Evolutionary conservation across 495 filamentous ascomycete species (phyloP), one percentile per base, ranked within the genome.

Genomic region (Penicillium egyptiacum): DNA sequence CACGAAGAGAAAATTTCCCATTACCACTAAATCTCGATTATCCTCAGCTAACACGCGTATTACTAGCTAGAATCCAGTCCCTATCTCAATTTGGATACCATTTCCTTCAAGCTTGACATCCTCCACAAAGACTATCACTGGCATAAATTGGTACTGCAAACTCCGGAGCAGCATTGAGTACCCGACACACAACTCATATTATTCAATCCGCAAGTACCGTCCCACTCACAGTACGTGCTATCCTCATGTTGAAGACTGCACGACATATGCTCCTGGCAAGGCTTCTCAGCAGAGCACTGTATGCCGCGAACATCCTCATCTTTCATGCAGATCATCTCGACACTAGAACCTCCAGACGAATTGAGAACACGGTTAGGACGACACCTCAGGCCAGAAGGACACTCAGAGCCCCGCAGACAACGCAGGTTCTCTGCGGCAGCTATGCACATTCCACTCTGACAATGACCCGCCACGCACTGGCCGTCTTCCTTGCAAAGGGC

Each of bases 291-390:
- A 16, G 47, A 50, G n/a, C 48, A 51, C 48, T 25, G 31, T 9
- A 7, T 17, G 4, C 48, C 22, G 4, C 48, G 48, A 40, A 25
- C 31, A 26, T 51, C 48, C 11, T 40, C 14, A n/a, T 25, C 16
- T 17, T 28, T n/a, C 48, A 51, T 51, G 22, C 48, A 51, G 33
- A 51, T 22, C 16, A 10, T 51, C 16, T 39, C 31, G 10, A 51
- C 22, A 39, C 4, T 51, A 12, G 33, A 23, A 4, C 10, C 16
- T 16, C 48, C 48, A 17, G 28, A 25, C 10, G 7, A 19, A 22
- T 51, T 25, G 8, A 39, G 7, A n/a, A 39, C 8, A 19, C 33
- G 48, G 7, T 3, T 23, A 26, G 48, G 48, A 26, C 48, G 48
- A 17, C 48, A 51, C 20, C 3, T 4, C 12, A 39, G 16, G 33